phyloP scores from a whole-genome alignment of 768 basidiomycete species.

The Baorangia bicolor region DNA sequence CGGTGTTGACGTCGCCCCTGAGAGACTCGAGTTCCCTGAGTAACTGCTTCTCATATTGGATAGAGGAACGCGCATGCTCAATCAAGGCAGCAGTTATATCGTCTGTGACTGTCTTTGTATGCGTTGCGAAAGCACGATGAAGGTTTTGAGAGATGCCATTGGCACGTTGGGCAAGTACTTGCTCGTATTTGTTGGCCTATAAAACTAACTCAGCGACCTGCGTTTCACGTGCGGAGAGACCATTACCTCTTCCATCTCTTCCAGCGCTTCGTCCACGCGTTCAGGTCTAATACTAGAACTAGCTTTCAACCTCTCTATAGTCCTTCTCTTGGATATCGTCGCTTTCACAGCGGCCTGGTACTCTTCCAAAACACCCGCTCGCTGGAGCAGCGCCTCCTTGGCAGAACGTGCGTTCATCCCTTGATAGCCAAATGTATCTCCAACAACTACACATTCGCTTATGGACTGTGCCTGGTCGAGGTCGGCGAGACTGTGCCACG shows the following conservation, averaged over 20 bases:
- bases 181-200: constrained; percentile 90
- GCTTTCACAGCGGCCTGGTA: constrained; percentile 91
- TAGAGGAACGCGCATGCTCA: constrained; percentile 88
- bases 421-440: constrained; percentile 96
- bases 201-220: constrained; percentile 10
- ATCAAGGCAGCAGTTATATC: constrained; percentile 89
- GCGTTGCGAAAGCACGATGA: constrained; percentile 79
- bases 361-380: constrained; percentile 90
- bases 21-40: constrained; percentile 87
- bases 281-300: constrained; percentile 84
- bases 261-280: constrained; percentile 85
- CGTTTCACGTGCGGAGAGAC: constrained; percentile 1
- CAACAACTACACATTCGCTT: constrained; percentile 92
- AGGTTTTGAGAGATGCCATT: constrained; percentile 93
- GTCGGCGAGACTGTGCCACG: constrained; percentile 85
- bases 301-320: constrained; percentile 85
- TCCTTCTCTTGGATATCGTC: constrained; percentile 88
- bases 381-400: constrained; percentile 89
- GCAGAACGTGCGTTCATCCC: constrained; percentile 96
- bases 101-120: constrained; percentile 85
- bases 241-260: constrained; percentile 87
- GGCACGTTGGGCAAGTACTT: constrained; percentile 78
- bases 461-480: constrained; percentile 89
- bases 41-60: constrained; percentile 89
- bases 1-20: constrained; percentile 67